phyloP scores from a whole-genome alignment of 2,329 filamentous ascomycete species.

The Aspergillus flavus region DNA sequence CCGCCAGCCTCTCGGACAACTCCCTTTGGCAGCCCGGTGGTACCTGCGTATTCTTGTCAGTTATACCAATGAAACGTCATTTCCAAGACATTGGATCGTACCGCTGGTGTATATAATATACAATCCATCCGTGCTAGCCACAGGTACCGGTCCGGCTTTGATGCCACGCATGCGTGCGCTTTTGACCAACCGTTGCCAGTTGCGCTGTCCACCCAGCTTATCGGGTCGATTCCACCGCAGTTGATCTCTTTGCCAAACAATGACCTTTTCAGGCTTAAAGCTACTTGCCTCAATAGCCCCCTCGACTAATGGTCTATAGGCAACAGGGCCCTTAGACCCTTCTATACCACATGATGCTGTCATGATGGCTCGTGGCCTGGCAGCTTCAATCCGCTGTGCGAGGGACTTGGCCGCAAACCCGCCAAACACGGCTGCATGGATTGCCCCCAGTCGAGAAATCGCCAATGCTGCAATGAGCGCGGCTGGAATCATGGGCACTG shows the following conservation, averaged over 20 bases:
- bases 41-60: slow-evolving; percentile 51
- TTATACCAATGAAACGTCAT: background rate
- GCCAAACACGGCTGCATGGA: slow-evolving; percentile 91
- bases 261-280: slow-evolving; percentile 71
- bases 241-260: slow-evolving; percentile 84
- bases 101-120: slow-evolving; percentile 88
- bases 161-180: slow-evolving; percentile 69
- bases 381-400: slow-evolving; percentile 85
- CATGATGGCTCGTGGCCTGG: slow-evolving; percentile 72
- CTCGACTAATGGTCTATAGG: slow-evolving; percentile 76
- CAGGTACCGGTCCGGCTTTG: slow-evolving; percentile 73
- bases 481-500: slow-evolving; percentile 94
- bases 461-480: slow-evolving; percentile 86
- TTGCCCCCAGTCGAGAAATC: slow-evolving; percentile 76
- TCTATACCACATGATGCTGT: slow-evolving; percentile 94
- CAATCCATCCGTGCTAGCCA: slow-evolving; percentile 75
- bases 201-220: slow-evolving; percentile 68
- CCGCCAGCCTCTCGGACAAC: slow-evolving; percentile 81
- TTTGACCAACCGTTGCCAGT: slow-evolving; percentile 77
- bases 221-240: slow-evolving; percentile 72
- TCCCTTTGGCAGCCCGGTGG: slow-evolving; percentile 80
- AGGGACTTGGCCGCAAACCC: slow-evolving; percentile 82
- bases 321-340: slow-evolving; percentile 74
- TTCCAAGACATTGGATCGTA: slow-evolving; percentile 25
- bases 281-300: slow-evolving; percentile 68